phyloP scores from a whole-genome alignment of 179 eudicot species.

The Drosera spatulata region DNA sequence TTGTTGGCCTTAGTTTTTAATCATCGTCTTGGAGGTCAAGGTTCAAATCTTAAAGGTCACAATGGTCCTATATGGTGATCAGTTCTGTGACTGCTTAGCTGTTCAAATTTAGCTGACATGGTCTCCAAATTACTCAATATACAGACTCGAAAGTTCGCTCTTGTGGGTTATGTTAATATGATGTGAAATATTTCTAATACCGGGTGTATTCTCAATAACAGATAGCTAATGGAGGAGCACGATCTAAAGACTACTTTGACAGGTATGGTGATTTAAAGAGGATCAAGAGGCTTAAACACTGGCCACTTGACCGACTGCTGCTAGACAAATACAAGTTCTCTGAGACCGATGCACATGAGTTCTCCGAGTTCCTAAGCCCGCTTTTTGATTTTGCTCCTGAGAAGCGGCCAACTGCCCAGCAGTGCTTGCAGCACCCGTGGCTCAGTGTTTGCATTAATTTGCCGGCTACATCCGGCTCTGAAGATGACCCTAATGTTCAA shows the following conservation, averaged over 20 bases:
- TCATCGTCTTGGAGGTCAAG: too few species aligned
- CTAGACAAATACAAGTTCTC: constrained; percentile 60
- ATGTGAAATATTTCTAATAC: too few species aligned
- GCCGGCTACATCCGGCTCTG: not conserved
- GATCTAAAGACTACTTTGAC: constrained; percentile 84
- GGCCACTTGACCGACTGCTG: constrained; percentile 63
- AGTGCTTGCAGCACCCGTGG: constrained; percentile 91
- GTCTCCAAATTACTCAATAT: too few species aligned
- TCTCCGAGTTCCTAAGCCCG: constrained; percentile 67
- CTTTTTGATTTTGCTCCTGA: constrained; percentile 81
- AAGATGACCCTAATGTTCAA: constrained; percentile 13
- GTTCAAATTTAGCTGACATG: too few species aligned
- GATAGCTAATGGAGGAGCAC: constrained; percentile 68
- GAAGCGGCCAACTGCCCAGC: constrained; percentile 81
- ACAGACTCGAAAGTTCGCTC: too few species aligned
- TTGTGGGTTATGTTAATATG: too few species aligned
- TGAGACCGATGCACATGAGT: constrained; percentile 58
- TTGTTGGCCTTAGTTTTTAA: too few species aligned
- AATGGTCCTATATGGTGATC: too few species aligned
- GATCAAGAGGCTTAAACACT: constrained; percentile 73
- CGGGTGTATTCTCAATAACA: constrained; percentile 9
- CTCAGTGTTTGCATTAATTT: constrained; percentile 27
- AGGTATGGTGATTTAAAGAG: constrained; percentile 88
- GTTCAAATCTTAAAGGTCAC: too few species aligned
- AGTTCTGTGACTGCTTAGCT: too few species aligned